Evolutionary conservation across 768 basidiomycete species (phyloP).

Genomic region (Termitomyces sp.): DNA sequence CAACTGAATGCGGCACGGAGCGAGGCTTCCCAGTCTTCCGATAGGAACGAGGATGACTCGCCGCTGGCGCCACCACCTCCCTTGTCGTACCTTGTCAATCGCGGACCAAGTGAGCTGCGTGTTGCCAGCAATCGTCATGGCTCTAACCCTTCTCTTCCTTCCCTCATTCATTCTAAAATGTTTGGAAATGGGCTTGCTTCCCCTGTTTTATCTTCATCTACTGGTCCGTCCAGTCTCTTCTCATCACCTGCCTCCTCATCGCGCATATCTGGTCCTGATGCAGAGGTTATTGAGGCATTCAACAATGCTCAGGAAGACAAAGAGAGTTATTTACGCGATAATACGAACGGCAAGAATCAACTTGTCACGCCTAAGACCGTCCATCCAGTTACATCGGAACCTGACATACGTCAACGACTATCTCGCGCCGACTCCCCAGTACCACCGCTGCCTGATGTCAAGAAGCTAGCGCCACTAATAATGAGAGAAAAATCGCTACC

Average conservation of each 20-base stretch:
- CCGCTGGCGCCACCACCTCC: conserved; percentile 90
- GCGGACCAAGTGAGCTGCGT: conserved; percentile 43
- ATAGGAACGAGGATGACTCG: conserved; percentile 57
- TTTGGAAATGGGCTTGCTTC: conserved; percentile 33
- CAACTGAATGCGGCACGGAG: conserved; percentile 27
- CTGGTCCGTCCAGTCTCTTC: conserved; percentile 68
- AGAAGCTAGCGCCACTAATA: conserved; percentile 13
- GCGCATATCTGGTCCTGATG: conserved; percentile 54
- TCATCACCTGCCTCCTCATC: conserved; percentile 78
- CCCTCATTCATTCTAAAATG: conserved; percentile 51
- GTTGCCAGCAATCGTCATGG: conserved; percentile 45
- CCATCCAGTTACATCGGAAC: conserved; percentile 55
- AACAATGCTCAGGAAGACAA: conserved; percentile 40
- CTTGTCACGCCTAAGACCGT: conserved; percentile 32
- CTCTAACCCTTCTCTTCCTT: conserved; percentile 67
- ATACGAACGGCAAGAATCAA: conserved; percentile 26
- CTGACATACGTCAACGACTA: conserved; percentile 50
- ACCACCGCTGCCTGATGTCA: conserved; percentile 20
- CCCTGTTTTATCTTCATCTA: conserved; percentile 70
- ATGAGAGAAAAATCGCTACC: conserved; percentile 71
- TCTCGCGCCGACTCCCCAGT: conserved; percentile 26
- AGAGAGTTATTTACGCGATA: conserved; percentile 30
- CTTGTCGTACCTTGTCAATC: conserved; percentile 78
- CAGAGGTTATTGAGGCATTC: conserved; percentile 41
- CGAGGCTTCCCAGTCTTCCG: conserved; percentile 32